These are phyloP conservation scores for Trametes meyenii DNA, from an alignment of 768 basidiomycete genomes.

Conservation along the genomic window DNA sequence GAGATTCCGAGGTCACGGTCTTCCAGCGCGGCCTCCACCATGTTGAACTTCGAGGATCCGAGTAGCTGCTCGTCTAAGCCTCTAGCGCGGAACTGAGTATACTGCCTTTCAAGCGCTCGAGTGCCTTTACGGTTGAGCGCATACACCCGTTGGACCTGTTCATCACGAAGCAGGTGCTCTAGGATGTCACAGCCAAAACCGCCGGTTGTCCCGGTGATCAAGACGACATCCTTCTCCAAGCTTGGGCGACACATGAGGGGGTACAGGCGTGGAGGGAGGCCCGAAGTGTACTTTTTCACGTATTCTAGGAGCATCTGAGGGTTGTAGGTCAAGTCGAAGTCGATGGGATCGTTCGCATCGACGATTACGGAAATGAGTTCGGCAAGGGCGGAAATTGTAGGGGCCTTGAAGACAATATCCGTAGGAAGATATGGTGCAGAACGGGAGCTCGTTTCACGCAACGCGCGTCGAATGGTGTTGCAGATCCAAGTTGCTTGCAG, in stretches of 20 bases:
- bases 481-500: constrained; percentile 38
- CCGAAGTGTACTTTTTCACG: constrained; percentile 42
- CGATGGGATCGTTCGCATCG: constrained; percentile 30
- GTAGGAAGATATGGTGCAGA: constrained; percentile 29
- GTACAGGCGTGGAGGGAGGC: constrained; percentile 17
- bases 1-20: constrained; percentile 32
- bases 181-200: constrained; percentile 33
- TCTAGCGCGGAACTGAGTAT: constrained; percentile 30
- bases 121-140: constrained; percentile 29
- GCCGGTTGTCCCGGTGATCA: constrained; percentile 39
- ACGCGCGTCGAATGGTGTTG: constrained; percentile 33
- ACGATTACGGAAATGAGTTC: background rate
- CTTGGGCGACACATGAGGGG: constrained; percentile 8
- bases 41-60: constrained; percentile 34
- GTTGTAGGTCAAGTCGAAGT: constrained; percentile 14
- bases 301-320: constrained; percentile 29
- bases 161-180: constrained; percentile 21
- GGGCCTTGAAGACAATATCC: constrained; percentile 42
- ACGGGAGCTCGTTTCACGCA: constrained; percentile 37
- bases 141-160: constrained; percentile 27
- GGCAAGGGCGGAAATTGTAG: constrained; percentile 39
- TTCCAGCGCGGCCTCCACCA: constrained; percentile 37
- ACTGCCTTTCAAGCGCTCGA: constrained; percentile 32
- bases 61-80: constrained; percentile 37
- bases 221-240: constrained; percentile 25